These are phyloP conservation scores for Haplographium delicatum DNA, from an alignment of 495 filamentous ascomycete species.

Conservation along the genomic window DNA sequence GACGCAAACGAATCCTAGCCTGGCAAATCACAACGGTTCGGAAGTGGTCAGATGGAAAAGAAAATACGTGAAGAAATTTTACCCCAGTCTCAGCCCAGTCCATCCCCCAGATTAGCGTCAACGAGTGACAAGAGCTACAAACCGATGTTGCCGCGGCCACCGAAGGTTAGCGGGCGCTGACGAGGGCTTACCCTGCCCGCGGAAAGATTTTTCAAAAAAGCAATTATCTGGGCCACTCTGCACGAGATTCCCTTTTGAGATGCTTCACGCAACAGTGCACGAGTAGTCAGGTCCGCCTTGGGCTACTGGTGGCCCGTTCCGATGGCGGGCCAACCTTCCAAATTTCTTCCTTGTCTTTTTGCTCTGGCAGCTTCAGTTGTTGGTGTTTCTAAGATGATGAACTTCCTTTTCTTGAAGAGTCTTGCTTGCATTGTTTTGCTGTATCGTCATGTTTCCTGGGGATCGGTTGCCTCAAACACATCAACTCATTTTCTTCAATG, in stretches of 20 bases:
- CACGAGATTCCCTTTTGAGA: neutral
- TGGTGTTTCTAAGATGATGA: neutral
- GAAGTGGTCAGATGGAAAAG: constrained; percentile 17
- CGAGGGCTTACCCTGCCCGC: no score
- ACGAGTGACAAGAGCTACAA: neutral
- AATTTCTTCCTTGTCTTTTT: constrained; percentile 1
- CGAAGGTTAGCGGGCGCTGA: no score
- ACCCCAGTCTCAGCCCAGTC: constrained; percentile 15
- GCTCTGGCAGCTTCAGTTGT: neutral
- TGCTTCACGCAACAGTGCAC: neutral
- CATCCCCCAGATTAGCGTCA: constrained; percentile 17
- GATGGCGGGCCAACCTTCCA: constrained; percentile 2
- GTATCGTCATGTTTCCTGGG: neutral
- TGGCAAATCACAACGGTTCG: constrained; percentile 8
- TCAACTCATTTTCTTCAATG: neutral
- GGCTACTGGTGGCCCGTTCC: constrained; percentile 6
- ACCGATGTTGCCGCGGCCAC: constrained; percentile 6
- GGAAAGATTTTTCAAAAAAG: constrained; percentile 13
- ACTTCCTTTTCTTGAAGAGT: neutral
- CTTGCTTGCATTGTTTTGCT: neutral
- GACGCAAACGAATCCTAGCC: constrained; percentile 4
- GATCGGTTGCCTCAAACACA: neutral
- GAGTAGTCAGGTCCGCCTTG: no score
- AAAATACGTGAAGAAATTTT: constrained; percentile 18
- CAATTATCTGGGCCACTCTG: neutral